Base-by-base conservation (phyloP, 1,284 basidiomycete species). In the Pisolithus thermaeus region DNA sequence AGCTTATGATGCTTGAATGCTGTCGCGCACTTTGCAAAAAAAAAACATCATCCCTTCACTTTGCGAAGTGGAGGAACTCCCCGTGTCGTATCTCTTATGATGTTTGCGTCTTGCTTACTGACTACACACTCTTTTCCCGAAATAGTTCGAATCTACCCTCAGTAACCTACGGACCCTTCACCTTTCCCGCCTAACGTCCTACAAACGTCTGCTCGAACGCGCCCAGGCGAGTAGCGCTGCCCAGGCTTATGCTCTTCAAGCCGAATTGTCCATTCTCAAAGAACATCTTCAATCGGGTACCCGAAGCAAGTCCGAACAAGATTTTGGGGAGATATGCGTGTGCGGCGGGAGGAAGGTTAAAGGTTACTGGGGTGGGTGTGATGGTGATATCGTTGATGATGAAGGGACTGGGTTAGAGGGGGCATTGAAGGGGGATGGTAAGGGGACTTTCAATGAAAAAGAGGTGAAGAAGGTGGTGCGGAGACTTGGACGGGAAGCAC, bases 201-300 rank as follows among this genome's bases (percentile, higher is more conserved):
- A 87, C 67, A 87, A 83, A 59, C 78, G 87, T 3, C 74, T 90
- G 1, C 75, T 90, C 9, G 87, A 90, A 59, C 83, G 84, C 42
- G 77, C 86, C 1, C 87, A 90, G 59, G 81, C 83, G 1, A 81
- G 82, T 7, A 77, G 84, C 1, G 86, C 88, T 0, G 83, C 87
- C 1, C 87, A 90, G 60, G 72, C 90, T 2, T 87, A 90, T 58
- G 87, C 88, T 0, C 70, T 90, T 2, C 87, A 90, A 64, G 87
- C 85, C 3, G 86, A 90, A 61, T 71, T 88, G 68, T 78, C 44
- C 63, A 84, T 68, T 9, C 53, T 70, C 47, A 64, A 66, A 46
- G 44, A 49, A 3, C 53, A 58, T 41, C 28, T 53, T 4, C 55
- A 54, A 35, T 45, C 48, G 18, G 53, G 45, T 43, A 41, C 44